phyloP scores from a whole-genome alignment of 2,329 filamentous ascomycete genomes.

The Sporothrix schenckii region DNA sequence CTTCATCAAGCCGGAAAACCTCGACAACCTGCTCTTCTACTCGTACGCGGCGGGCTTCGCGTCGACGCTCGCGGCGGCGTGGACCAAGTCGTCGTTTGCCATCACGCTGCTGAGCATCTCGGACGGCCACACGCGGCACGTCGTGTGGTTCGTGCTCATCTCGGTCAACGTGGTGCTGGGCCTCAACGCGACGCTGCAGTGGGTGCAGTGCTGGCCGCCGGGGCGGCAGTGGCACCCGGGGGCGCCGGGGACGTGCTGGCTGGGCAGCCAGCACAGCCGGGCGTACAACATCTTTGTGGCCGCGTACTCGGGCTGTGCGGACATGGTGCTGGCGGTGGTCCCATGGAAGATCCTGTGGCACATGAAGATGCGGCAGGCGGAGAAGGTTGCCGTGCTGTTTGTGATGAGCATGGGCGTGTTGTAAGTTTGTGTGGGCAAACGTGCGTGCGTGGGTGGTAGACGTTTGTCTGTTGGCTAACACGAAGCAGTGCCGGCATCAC shows the following conservation, averaged over 20 bases:
- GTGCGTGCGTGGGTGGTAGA: too few species aligned
- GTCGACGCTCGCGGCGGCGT: not conserved
- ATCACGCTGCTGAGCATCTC: not conserved
- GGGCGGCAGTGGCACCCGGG: not conserved
- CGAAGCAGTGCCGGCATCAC: not conserved
- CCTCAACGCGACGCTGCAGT: not conserved
- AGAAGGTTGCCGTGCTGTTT: not conserved
- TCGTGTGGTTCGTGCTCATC: not conserved
- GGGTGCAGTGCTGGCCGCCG: not conserved
- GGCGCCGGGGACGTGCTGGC: not conserved
- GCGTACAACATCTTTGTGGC: slow-evolving; percentile 2
- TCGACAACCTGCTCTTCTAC: not conserved
- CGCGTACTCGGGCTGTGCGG: not conserved
- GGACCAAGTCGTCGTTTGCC: not conserved
- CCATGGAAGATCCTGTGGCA: slow-evolving; percentile 1
- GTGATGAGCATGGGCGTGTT: slow-evolving; percentile 1
- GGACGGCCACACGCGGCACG: not conserved
- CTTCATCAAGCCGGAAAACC: not conserved
- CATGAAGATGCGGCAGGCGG: slow-evolving; percentile 3
- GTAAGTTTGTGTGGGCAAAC: not conserved
- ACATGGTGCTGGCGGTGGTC: not conserved
- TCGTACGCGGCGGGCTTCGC: not conserved
- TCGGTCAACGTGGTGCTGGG: not conserved
- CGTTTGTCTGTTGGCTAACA: too few species aligned
- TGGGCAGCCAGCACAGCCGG: not conserved